These are phyloP conservation scores for Verticillium dahliae DNA, from an alignment of 2,329 filamentous ascomycete species.

Conservation along the genomic window DNA sequence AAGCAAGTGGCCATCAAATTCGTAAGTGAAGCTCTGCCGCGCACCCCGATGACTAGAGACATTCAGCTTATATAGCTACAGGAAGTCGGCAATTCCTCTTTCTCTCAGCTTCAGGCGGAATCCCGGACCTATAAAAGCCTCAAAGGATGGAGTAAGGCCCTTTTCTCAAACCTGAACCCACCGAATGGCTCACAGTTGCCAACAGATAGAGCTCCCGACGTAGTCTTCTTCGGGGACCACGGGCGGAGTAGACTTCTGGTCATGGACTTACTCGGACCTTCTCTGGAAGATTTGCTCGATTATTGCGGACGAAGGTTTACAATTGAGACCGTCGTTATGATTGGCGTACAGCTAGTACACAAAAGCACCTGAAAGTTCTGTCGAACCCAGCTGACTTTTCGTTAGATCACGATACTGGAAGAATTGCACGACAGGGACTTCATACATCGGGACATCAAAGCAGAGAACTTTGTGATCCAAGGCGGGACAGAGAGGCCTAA, in stretches of 20 bases:
- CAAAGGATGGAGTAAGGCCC: slow-evolving; percentile 86
- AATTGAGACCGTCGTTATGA: slow-evolving; percentile 98
- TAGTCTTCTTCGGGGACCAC: slow-evolving; percentile 98
- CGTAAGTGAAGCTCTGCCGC: slow-evolving; percentile 46
- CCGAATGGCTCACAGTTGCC: neutral
- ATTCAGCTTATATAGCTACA: slow-evolving; percentile 24
- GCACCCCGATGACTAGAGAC: neutral
- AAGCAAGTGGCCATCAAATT: slow-evolving; percentile 99
- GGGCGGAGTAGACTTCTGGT: slow-evolving; percentile 98
- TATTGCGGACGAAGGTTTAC: slow-evolving; percentile 93
- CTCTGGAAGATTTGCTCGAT: slow-evolving; percentile 93
- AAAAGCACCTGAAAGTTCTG: neutral
- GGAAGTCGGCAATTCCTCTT: slow-evolving; percentile 98
- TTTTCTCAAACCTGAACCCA: neutral
- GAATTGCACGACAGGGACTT: neutral
- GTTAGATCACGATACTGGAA: neutral
- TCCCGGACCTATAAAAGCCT: slow-evolving; percentile 99
- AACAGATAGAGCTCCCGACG: slow-evolving; percentile 57
- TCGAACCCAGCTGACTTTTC: neutral
- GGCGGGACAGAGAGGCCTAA: neutral
- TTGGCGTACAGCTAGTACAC: slow-evolving; percentile 79
- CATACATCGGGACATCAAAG: neutral
- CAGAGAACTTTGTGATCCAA: neutral
- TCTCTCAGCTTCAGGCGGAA: slow-evolving; percentile 93
- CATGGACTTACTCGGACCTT: slow-evolving; percentile 91